A percentile compares a stretch with the other conserved stretches of the same genome.
Evolutionary conservation across 2,329 filamentous ascomycete genomes (phyloP).

Genomic region (Penicillium sp.): DNA sequence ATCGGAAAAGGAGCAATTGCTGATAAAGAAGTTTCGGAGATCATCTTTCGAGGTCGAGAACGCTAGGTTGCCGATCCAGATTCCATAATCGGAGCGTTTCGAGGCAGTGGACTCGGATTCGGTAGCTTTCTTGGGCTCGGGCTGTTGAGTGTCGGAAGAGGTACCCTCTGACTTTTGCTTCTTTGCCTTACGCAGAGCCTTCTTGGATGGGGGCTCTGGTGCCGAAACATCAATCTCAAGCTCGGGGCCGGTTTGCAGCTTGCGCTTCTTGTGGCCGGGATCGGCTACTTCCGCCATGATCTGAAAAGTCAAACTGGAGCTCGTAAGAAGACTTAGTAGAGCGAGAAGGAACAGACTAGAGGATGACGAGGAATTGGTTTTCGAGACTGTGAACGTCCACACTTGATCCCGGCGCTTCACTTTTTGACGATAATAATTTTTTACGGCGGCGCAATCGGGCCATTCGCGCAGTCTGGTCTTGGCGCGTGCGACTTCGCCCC

Average conservation of each 20-base stretch:
- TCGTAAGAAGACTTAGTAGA: no score
- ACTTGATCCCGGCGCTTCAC: no score
- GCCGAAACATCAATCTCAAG: slow-evolving; percentile 83
- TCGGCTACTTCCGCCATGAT: slow-evolving; percentile 29
- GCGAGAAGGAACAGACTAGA: no score
- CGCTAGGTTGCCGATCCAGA: slow-evolving; percentile 96
- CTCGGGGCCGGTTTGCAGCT: slow-evolving; percentile 53
- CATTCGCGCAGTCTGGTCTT: slow-evolving; percentile 21
- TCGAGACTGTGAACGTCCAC: no score
- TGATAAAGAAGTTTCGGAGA: slow-evolving; percentile 73
- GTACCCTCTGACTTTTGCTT: slow-evolving; percentile 47
- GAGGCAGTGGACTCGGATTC: slow-evolving; percentile 26
- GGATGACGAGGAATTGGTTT: no score
- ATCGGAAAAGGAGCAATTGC: slow-evolving; percentile 59
- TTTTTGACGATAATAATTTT: slow-evolving; percentile 16
- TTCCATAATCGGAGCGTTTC: slow-evolving; percentile 68
- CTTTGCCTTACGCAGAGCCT: slow-evolving; percentile 81
- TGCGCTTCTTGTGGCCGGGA: slow-evolving; percentile 59
- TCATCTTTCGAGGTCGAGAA: slow-evolving; percentile 71
- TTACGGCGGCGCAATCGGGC: slow-evolving; percentile 29
- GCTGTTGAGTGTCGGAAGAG: slow-evolving; percentile 11
- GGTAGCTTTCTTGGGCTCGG: slow-evolving; percentile 27
- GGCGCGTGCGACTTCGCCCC: slow-evolving; percentile 14
- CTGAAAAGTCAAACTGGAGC: no score
- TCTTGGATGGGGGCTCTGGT: slow-evolving; percentile 95